Evolutionary conservation across 148 eudicot species (phyloP).

Genomic region (Arctostaphylos glauca): DNA sequence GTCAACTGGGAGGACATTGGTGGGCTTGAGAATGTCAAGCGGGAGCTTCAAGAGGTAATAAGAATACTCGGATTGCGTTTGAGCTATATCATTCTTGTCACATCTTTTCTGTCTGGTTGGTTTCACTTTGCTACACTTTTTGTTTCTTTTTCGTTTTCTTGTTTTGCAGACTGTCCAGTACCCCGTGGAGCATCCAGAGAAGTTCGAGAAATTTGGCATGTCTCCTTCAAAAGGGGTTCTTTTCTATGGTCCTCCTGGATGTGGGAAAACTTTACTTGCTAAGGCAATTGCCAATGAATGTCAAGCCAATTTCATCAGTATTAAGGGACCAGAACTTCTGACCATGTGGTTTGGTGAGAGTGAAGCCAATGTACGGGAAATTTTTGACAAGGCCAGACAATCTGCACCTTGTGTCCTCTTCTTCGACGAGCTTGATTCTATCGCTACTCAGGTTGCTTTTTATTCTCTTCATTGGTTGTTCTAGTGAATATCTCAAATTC

Average conservation of each 20-base stretch:
- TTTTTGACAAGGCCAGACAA: conserved; percentile 58
- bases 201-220: conserved; percentile 45
- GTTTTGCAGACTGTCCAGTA: conserved; percentile 50
- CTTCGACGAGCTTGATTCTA: conserved; percentile 56
- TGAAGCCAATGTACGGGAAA: conserved; percentile 57
- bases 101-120: background rate
- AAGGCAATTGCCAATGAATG: conserved; percentile 59
- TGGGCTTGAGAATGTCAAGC: conserved; percentile 42
- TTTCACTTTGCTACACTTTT: background rate
- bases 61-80: background rate
- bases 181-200: conserved; percentile 59
- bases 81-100: background rate
- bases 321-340: conserved; percentile 53
- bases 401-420: conserved; percentile 58
- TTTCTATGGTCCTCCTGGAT: conserved; percentile 36
- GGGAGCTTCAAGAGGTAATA: conserved; percentile 46
- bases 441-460: conserved; percentile 49
- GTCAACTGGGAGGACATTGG: conserved; percentile 45
- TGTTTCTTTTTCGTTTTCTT: background rate
- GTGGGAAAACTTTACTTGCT: conserved; percentile 51
- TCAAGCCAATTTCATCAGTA: conserved; percentile 52
- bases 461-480: background rate
- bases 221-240: conserved; percentile 50
- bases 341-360: conserved; percentile 68
- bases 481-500: background rate